Conservation (phyloP, 768 basidiomycete species). For the Gloeophyllum trabeum region DNA sequence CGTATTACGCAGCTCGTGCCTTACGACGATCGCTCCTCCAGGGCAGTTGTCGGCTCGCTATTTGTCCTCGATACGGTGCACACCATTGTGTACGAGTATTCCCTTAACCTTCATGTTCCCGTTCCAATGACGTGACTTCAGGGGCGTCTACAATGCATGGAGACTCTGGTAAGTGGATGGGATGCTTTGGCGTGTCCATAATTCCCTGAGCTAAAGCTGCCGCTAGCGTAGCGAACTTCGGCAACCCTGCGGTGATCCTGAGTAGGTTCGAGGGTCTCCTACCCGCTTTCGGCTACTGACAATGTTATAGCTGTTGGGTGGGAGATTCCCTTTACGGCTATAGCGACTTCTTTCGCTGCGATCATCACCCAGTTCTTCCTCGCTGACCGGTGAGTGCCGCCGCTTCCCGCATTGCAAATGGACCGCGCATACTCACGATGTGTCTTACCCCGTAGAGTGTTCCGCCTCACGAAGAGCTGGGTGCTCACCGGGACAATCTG, state of each 20-base stretch:
- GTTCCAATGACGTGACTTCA: slow-evolving; percentile 3
- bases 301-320: slow-evolving; percentile 27
- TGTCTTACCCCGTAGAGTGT: neutral
- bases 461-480: neutral
- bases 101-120: neutral
- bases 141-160: slow-evolving; percentile 23
- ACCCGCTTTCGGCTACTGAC: neutral
- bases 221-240: slow-evolving; percentile 27
- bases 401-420: neutral
- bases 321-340: slow-evolving; percentile 39
- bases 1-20: neutral
- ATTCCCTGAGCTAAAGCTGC: slow-evolving; percentile 1
- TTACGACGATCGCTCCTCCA: too few species aligned
- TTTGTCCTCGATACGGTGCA: slow-evolving; percentile 26
- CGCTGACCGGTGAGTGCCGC: slow-evolving; percentile 26
- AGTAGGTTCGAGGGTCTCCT: slow-evolving; percentile 10
- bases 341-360: slow-evolving; percentile 32
- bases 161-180: slow-evolving; percentile 15
- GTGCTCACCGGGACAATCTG: slow-evolving; percentile 18
- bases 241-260: slow-evolving; percentile 23
- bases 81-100: slow-evolving; percentile 13
- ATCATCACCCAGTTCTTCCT: slow-evolving; percentile 40
- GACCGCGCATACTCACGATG: too few species aligned
- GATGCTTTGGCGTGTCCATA: neutral
- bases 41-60: slow-evolving; percentile 20